phyloP scores from a whole-genome alignment of 495 filamentous ascomycete species.

The Cercophora samala region DNA sequence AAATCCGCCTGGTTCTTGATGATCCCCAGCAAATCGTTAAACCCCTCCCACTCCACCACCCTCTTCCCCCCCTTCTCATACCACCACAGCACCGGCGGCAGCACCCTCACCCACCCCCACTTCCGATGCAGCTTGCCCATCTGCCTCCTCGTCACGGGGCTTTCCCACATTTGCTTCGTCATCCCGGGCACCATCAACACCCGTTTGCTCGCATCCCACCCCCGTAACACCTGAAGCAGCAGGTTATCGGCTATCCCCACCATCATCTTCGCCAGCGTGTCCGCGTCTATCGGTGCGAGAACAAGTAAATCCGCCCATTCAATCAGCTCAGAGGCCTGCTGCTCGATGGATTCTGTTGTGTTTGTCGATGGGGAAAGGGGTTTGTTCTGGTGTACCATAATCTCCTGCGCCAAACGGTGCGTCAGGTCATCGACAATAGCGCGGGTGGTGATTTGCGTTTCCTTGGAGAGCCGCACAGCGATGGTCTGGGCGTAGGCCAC shows the following conservation, averaged over 20 bases:
- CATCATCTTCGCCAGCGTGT: slow-evolving; percentile 78
- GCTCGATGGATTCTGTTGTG: slow-evolving; percentile 43
- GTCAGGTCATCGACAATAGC: slow-evolving; percentile 54
- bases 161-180: slow-evolving; percentile 79
- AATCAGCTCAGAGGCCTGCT: slow-evolving; percentile 65
- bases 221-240: slow-evolving; percentile 68
- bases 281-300: slow-evolving; percentile 78
- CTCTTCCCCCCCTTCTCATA: slow-evolving; percentile 53
- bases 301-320: slow-evolving; percentile 86
- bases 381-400: slow-evolving; percentile 48
- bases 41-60: slow-evolving; percentile 62
- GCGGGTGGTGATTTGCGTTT: slow-evolving; percentile 51
- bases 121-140: slow-evolving; percentile 72
- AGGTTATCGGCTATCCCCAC: slow-evolving; percentile 71
- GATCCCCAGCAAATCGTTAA: slow-evolving; percentile 60
- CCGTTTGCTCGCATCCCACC: slow-evolving; percentile 81
- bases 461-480: slow-evolving; percentile 54
- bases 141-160: slow-evolving; percentile 79
- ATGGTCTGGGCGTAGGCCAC: slow-evolving; percentile 52
- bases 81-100: slow-evolving; percentile 69
- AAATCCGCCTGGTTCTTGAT: slow-evolving; percentile 65
- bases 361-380: slow-evolving; percentile 18
- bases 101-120: slow-evolving; percentile 77
- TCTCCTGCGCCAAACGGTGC: slow-evolving; percentile 50
- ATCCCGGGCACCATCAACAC: slow-evolving; percentile 79